Conservation (phyloP, 371 early-diverging fungal species). For the Mucor plumbeus region DNA sequence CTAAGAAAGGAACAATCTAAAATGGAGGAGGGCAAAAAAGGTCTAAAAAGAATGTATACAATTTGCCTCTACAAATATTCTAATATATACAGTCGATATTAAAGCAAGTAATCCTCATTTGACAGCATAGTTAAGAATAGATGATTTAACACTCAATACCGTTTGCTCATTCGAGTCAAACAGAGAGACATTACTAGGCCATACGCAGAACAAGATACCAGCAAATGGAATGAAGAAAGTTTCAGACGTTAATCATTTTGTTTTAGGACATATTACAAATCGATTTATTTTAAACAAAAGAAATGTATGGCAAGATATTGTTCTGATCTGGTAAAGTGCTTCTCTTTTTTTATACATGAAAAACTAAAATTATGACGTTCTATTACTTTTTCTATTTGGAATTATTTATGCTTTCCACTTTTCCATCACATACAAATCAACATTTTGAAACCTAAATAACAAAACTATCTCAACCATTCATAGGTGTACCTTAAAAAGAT, state of each 20-base stretch:
- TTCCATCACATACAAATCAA: neutral
- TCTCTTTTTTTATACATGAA: neutral
- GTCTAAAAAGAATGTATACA: neutral
- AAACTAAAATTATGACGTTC: neutral
- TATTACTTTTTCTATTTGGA: neutral
- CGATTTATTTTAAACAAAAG: neutral
- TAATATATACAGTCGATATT: neutral
- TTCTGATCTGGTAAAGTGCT: neutral
- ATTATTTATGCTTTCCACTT: neutral
- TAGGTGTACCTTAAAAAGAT: neutral
- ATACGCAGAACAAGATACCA: neutral
- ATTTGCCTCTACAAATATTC: neutral
- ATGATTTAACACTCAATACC: neutral
- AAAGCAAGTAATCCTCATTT: neutral
- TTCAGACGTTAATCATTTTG: neutral
- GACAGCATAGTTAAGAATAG: neutral
- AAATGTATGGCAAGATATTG: neutral
- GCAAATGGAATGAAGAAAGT: neutral
- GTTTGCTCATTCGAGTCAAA: neutral
- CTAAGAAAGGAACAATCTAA: neutral
- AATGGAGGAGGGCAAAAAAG: neutral
- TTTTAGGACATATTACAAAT: neutral
- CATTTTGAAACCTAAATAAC: no score
- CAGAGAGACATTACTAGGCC: neutral
- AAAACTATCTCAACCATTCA: neutral